These are phyloP conservation scores for Pilatotrama ljubarskyi DNA, from an alignment of 768 basidiomycete genomes.

Conservation along the genomic window DNA sequence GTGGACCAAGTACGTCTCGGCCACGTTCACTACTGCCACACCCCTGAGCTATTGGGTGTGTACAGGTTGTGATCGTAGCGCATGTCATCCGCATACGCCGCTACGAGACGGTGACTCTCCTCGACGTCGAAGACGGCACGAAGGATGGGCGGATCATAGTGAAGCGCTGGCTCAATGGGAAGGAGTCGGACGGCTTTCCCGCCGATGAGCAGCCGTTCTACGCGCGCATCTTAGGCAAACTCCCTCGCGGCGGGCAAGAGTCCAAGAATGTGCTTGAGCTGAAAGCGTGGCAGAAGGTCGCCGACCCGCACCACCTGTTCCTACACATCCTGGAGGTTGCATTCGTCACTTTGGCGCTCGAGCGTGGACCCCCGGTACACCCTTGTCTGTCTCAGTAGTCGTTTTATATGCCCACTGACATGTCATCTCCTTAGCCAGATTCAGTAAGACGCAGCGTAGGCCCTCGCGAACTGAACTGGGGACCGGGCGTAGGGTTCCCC, in stretches of 20 bases:
- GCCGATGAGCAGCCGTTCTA: constrained; percentile 1
- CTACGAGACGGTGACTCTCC: not conserved
- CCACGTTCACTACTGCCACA: constrained; percentile 32
- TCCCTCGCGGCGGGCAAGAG: not conserved
- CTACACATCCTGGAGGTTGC: constrained; percentile 48
- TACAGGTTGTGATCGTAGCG: constrained; percentile 55
- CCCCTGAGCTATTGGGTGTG: no score
- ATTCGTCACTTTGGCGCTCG: constrained; percentile 36
- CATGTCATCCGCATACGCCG: constrained; percentile 32
- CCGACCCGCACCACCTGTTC: constrained; percentile 48
- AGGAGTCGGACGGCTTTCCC: not conserved
- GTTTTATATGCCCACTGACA: no score
- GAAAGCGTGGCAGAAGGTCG: constrained; percentile 34
- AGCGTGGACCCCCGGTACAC: constrained; percentile 32
- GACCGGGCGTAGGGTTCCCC: not conserved
- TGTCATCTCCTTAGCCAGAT: not conserved
- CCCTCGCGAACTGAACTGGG: not conserved
- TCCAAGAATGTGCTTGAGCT: constrained; percentile 6
- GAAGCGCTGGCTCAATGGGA: constrained; percentile 10
- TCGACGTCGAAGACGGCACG: constrained; percentile 40
- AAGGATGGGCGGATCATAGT: constrained; percentile 24
- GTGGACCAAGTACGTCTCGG: constrained; percentile 37
- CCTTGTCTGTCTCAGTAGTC: not conserved
- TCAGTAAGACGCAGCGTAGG: not conserved
- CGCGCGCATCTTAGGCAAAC: constrained; percentile 16